Evolutionary conservation across 192 early-diverging fungal species (phyloP).

Genomic region (Thamnidium elegans): DNA sequence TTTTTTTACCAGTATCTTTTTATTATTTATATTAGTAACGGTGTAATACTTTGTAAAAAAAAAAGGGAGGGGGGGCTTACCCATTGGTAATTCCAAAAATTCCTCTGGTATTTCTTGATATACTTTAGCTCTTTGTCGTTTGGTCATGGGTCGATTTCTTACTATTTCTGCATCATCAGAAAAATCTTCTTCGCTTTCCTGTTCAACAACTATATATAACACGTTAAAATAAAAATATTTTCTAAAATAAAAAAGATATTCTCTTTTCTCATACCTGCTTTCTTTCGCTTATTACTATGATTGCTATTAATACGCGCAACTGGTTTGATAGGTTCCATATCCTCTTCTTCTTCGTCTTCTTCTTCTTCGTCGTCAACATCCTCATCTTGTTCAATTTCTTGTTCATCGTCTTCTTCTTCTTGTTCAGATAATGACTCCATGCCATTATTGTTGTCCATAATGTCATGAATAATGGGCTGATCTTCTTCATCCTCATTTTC

Average conservation of each 20-base stretch:
- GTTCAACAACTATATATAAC: conserved; percentile 3
- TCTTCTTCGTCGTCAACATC: conserved; percentile 9
- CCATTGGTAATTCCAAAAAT: conserved; percentile 65
- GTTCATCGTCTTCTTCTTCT: conserved; percentile 22
- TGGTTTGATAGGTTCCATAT: not conserved
- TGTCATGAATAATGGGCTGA: conserved; percentile 16
- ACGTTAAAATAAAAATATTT: too few species aligned
- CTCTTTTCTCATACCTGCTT: not conserved
- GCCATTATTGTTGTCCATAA: not conserved
- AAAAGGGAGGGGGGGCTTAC: conserved; percentile 29
- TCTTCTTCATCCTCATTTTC: conserved; percentile 25
- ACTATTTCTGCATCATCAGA: conserved; percentile 29
- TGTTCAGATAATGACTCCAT: conserved; percentile 21
- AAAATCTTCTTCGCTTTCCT: conserved; percentile 16
- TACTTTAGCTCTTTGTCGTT: conserved; percentile 68
- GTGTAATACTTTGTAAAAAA: not conserved
- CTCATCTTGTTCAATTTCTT: conserved; percentile 15
- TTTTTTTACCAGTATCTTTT: conserved; percentile 60
- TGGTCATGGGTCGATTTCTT: conserved; percentile 53
- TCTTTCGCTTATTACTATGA: not conserved
- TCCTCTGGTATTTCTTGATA: conserved; percentile 56
- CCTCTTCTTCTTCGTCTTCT: conserved; percentile 14
- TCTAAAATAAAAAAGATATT: not conserved
- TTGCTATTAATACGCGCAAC: conserved; percentile 2
- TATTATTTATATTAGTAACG: not conserved